Evolutionary conservation across 805 yeast species (phyloP), one percentile per base, ranked within the genome.

Genomic region (Hanseniaspora vineae): DNA sequence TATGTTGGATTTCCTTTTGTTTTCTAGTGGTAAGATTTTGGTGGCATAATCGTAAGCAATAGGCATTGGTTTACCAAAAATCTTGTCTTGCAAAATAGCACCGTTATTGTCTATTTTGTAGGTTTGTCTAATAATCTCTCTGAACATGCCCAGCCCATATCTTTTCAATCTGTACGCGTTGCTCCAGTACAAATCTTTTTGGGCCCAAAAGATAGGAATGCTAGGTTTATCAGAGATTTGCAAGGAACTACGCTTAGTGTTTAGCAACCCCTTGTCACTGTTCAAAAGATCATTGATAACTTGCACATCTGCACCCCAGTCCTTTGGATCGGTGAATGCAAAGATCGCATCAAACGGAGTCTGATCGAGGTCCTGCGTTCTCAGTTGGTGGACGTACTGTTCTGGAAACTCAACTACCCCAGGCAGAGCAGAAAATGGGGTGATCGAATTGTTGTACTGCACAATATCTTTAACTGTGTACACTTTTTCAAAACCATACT

Each of bases 131-230:
- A 83, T 65, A 42, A 76, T 66, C 46, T 76, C 72, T 51, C 90
- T 70, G 57, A 84, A 81, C 1, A 90, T 94, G 23, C 97, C 97
- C 66, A 88, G 95, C 6, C 96, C 97, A 58, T 86, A 84, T 48
- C 97, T 72, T 19, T 95, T 86, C 47, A 81, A 65, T 14, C 60
- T 64, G 61, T 81, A 89, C 56, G 81, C 87, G 58, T 84, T 88
- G 15, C 96, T 85, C 95, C 96, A 89, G 33, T 83, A 58, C 57
- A 85, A 75, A 64, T 89, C 97, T 58, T 83, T 76, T 64, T 86
- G 87, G 42, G 90, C 81, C 64, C 85, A 87, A 51, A 78, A 75
- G 17, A 84, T 80, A 2, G 92, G 95, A 1, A 83, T 69, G 1
- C 76, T 66, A 42, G 86, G 89, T 12, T 62, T 62, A 17, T 60